phyloP scores from a whole-genome alignment of 768 basidiomycete species.

The Amanita pallidorosea region DNA sequence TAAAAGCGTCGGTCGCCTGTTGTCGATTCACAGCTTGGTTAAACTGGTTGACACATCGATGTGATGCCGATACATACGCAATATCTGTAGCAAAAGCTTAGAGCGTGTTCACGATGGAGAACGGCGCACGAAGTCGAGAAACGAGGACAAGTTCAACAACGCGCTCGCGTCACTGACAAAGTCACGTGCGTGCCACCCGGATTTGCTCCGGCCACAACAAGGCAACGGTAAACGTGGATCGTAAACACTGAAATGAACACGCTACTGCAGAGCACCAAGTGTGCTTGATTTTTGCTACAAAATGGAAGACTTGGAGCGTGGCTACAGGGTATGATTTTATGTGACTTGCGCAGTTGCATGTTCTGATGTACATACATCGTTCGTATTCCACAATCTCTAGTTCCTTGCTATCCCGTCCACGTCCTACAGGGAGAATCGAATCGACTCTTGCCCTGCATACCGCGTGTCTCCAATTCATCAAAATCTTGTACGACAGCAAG shows the following conservation, averaged over 20 bases:
- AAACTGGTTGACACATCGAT: slow-evolving; percentile 5
- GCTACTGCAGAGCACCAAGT: too few relatives aligned
- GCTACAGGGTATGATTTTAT: not conserved
- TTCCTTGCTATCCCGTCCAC: too few relatives aligned
- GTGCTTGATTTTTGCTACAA: too few relatives aligned
- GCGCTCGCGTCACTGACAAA: not conserved
- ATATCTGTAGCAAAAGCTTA: not conserved
- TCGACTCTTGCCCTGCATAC: not conserved
- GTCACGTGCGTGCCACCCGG: not conserved
- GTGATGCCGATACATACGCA: slow-evolving; percentile 8
- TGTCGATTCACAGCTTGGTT: slow-evolving; percentile 6
- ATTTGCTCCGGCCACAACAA: too few relatives aligned
- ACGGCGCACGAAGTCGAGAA: not conserved
- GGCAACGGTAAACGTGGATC: too few relatives aligned
- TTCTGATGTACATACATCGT: not conserved
- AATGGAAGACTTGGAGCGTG: too few relatives aligned
- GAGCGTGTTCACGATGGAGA: not conserved
- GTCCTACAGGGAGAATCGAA: not conserved
- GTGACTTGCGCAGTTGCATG: not conserved
- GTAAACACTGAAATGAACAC: too few relatives aligned
- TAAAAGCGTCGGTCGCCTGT: slow-evolving; percentile 5
- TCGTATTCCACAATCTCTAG: not conserved
- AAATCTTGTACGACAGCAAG: not conserved
- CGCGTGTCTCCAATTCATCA: not conserved
- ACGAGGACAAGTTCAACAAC: slow-evolving; percentile 2